phyloP scores from a whole-genome alignment of 352 stramenopile species.

The Phytophthora parvispora region DNA sequence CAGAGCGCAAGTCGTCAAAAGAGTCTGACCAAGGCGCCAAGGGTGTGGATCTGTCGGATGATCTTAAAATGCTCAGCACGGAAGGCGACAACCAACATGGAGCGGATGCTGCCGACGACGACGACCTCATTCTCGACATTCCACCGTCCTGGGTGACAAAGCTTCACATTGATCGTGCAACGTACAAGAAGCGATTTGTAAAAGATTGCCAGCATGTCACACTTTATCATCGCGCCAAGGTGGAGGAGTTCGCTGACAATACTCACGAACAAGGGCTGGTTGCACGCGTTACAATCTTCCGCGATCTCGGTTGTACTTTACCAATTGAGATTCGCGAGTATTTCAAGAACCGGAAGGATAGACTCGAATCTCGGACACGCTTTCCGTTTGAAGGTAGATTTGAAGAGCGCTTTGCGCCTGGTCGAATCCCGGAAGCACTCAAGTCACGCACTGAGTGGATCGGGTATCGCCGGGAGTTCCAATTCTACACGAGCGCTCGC shows the following conservation, averaged over 20 bases:
- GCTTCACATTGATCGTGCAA: conserved; percentile 74
- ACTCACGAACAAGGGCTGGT: conserved; percentile 92
- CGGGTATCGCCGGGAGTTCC: conserved; percentile 86
- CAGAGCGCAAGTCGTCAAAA: conserved; percentile 70
- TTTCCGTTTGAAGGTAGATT: conserved; percentile 91
- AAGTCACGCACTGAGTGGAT: conserved; percentile 89
- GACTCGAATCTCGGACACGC: conserved; percentile 80
- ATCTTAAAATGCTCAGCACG: conserved; percentile 62
- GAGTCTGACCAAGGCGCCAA: conserved; percentile 60
- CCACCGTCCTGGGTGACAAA: conserved; percentile 89
- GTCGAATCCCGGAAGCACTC: conserved; percentile 78
- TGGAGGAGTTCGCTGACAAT: conserved; percentile 95
- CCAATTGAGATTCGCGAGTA: conserved; percentile 92
- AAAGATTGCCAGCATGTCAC: conserved; percentile 87
- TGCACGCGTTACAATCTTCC: conserved; percentile 86
- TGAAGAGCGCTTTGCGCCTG: conserved; percentile 83
- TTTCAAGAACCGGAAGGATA: conserved; percentile 94
- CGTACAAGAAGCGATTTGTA: conserved; percentile 91
- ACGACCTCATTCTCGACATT: conserved; percentile 84
- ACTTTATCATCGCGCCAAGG: conserved; percentile 91
- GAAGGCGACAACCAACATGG: conserved; percentile 71
- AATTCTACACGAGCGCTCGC: conserved; percentile 94
- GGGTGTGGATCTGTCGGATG: conserved; percentile 60
- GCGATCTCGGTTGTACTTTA: conserved; percentile 80
- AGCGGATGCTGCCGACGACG: conserved; percentile 54